phyloP scores from a whole-genome alignment of 352 stramenopile species.

The Phytopythium boreale region DNA sequence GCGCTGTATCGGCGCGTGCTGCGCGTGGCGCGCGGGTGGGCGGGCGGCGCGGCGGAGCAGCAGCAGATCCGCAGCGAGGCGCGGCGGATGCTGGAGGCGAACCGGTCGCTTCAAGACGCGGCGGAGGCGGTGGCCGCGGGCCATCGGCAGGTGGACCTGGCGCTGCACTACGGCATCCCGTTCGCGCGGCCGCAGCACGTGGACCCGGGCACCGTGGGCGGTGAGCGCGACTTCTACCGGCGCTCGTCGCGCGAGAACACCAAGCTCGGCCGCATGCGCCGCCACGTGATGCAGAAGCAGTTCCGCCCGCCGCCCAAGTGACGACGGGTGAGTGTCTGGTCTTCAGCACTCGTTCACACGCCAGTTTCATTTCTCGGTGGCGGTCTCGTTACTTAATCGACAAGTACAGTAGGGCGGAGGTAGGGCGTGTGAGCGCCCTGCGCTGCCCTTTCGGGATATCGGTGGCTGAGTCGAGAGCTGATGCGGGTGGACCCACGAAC shows the following conservation, averaged over 20 bases:
- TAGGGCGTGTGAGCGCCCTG: no score
- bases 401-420: no score
- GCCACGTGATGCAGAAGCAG: constrained; percentile 39
- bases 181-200: constrained; percentile 77
- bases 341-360: no score
- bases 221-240: constrained; percentile 65
- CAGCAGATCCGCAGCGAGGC: constrained; percentile 66
- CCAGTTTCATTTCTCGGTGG: neutral
- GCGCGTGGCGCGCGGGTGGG: constrained; percentile 63
- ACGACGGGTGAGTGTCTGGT: no score
- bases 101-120: constrained; percentile 31
- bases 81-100: constrained; percentile 62
- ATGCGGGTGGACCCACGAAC: no score
- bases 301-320: constrained; percentile 29
- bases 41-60: constrained; percentile 53
- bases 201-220: constrained; percentile 72
- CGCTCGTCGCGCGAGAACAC: constrained; percentile 52
- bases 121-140: constrained; percentile 45
- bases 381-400: neutral
- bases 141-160: constrained; percentile 74
- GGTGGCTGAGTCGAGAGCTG: neutral
- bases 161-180: constrained; percentile 82
- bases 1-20: constrained; percentile 74
- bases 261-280: constrained; percentile 34
- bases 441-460: neutral